phyloP scores from a whole-genome alignment of 768 basidiomycete genomes.

The Termitomyces titanicus region DNA sequence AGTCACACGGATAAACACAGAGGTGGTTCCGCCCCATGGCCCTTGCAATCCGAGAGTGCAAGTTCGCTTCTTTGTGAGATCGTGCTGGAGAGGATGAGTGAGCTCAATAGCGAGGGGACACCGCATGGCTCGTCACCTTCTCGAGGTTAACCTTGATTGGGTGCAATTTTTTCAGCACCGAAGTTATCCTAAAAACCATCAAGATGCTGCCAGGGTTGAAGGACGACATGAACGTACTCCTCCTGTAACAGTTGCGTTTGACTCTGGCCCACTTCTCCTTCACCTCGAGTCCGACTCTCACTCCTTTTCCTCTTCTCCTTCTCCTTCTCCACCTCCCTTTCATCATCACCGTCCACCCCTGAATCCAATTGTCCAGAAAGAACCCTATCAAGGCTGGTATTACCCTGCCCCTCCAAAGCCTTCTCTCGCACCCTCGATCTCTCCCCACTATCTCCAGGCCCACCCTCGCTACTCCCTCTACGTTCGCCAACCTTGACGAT shows the following conservation, averaged over 20 bases:
- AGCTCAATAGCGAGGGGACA: neutral
- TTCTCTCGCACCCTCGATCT: constrained; percentile 37
- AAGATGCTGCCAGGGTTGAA: neutral
- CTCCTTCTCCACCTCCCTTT: constrained; percentile 11
- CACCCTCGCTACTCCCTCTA: constrained; percentile 54
- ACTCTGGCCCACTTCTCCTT: constrained; percentile 19
- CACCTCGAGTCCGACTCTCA: constrained; percentile 38
- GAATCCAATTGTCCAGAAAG: constrained; percentile 12
- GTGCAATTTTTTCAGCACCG: constrained; percentile 62
- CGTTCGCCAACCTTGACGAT: constrained; percentile 63
- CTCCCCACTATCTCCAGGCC: constrained; percentile 45
- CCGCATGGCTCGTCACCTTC: constrained; percentile 45
- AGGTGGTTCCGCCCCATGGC: constrained; percentile 86
- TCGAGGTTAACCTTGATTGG: constrained; percentile 79
- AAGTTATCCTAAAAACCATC: constrained; percentile 53
- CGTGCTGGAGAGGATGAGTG: constrained; percentile 40
- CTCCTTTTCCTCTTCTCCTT: constrained; percentile 37
- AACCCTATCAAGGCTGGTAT: constrained; percentile 13
- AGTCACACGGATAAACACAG: constrained; percentile 82
- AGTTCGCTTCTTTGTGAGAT: constrained; percentile 67
- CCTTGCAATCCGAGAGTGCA: constrained; percentile 86
- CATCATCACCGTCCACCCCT: constrained; percentile 10
- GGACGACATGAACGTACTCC: constrained; percentile 48
- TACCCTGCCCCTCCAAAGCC: constrained; percentile 36
- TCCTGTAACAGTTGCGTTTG: constrained; percentile 58